Base-by-base conservation (phyloP, 257 asterid species). In the Scutellaria baicalensis region DNA sequence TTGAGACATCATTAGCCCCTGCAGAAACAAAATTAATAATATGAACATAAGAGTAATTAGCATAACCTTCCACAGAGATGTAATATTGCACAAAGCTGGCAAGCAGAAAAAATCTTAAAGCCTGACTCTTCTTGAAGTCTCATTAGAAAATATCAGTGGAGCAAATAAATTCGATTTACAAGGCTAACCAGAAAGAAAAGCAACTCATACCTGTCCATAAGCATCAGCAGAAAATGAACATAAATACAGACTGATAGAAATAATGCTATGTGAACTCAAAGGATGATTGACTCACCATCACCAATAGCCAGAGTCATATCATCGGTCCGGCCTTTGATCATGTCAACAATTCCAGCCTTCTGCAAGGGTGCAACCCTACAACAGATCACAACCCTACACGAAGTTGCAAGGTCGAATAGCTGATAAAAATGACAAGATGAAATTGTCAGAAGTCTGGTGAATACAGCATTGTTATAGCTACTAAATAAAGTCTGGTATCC, bases 1-100 rank as follows among this genome's bases (percentile, higher is more conserved):
- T 94, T 67, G 99, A 94, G 80, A 94, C 97, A 66, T 94, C 99
- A 76, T 94, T 94, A 11, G 99, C 99, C 77, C 99, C 99, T 94
- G 77, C 20, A 73, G 42, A 77, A 54, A 62, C 51, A 71, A 47
- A n/a, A 64, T 55, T 61, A 42, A 77, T 82, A 59, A 75, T 74
- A 73, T 55, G 72, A 73, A 51, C 33, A 54, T 52, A 75, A 36
- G 66, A 40, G 60, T 54, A 23, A 65, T 65, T 69, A 50, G 69
- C 50, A 60, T 17, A 68, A 44, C 13, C 50, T 35, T 56, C 23
- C 64, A 20, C 8, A 59, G 31, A 13, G 59, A 77, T 58, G 47
- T 54, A 47, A 42, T 14, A 40, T 42, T 36, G 50, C 68, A 64
- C 47, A 73, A 43, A 49, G 64, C 65, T 27, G 11, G 8, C 56